Evolutionary conservation across 192 early-diverging fungal species (phyloP), one percentile per base, ranked within the genome.

Genomic region (Backusella macrospora): DNA sequence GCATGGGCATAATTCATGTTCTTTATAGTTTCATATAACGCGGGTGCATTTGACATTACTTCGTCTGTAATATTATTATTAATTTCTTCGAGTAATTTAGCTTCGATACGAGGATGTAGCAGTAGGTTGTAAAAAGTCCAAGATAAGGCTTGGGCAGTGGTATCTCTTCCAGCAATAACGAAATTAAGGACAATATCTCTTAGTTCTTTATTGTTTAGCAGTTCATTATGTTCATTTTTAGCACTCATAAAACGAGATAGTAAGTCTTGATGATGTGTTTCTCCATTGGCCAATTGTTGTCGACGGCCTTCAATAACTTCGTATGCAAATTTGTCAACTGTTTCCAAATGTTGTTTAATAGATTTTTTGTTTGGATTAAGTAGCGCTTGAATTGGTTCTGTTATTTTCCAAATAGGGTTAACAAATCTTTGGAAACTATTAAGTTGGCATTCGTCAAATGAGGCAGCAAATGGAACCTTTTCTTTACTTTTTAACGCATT

Each of bases 361-460:
- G 47, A n/a, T 7, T 38, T 34, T 15, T 52, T 70, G 68, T 67
- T 71, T 7, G 75, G 75, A 15, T 49, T 49, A 15, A 77, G 18
- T 14, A 71, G 4, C 2, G 39, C 18, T 8, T 15, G 16, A 4
- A 73, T 37, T 1, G 68, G 34, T 48, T 78, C 77, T 5, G 63
- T 73, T 21, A 70, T 26, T 39, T 69, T 68, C 66, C 65, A 78
- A 34, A 76, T 70, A 6, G 73, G 80, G 26, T 72, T 76, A 38
- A 81, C 45, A 39, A 83, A 75, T 0, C 84, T 77, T 15, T 76
- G 43, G 21, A 76, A 73, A 2, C 83, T 82, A 6, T 43, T 64
- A 15, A 66, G 52, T 69, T 88, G 86, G 2, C 80, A 84, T 38
- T 72, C 78, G 47, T 89, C 88, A 73, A 89, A 90, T 12, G 87